Evolutionary conservation across 2,329 filamentous ascomycete species (phyloP).

Genomic region (Sarocladiaceae sp.): DNA sequence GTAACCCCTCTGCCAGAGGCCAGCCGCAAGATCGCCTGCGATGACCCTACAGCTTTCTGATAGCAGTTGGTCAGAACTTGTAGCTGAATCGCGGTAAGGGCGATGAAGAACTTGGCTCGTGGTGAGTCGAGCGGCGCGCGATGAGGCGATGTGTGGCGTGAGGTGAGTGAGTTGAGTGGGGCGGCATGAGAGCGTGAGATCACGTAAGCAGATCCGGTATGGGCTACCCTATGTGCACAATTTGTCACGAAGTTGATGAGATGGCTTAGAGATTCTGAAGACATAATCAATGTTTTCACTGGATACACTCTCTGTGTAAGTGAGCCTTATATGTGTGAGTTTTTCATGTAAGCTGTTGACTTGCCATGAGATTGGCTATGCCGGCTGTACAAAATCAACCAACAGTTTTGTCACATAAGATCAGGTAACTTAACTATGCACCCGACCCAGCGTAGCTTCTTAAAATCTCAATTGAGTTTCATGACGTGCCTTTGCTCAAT

Average conservation of each 20-base stretch:
- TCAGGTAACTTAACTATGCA: too few species aligned
- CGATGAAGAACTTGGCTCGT: too few species aligned
- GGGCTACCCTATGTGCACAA: not conserved
- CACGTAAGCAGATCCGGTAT: not conserved
- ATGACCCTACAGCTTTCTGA: not conserved
- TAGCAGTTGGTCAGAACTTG: not conserved
- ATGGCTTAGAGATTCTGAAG: not conserved
- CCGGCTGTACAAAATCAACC: too few species aligned
- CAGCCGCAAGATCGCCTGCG: not conserved
- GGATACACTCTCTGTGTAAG: not conserved
- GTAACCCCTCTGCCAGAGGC: not conserved
- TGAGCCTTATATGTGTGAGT: not conserved
- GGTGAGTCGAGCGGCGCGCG: conserved; percentile 1
- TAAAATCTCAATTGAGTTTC: too few species aligned
- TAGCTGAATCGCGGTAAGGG: too few species aligned
- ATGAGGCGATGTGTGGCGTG: conserved; percentile 9
- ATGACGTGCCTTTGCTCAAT: too few species aligned
- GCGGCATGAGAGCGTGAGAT: not conserved
- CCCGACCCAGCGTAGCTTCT: too few species aligned
- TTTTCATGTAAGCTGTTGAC: not conserved
- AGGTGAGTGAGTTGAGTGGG: conserved; percentile 8
- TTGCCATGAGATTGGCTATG: not conserved
- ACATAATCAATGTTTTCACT: not conserved
- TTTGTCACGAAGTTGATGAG: too few species aligned
- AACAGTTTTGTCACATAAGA: too few species aligned